Percentiles rank a stretch among this genome's conserved stretches.
Conservation (phyloP, 2,329 filamentous ascomycete species). For the Calonectria ilicicola region DNA sequence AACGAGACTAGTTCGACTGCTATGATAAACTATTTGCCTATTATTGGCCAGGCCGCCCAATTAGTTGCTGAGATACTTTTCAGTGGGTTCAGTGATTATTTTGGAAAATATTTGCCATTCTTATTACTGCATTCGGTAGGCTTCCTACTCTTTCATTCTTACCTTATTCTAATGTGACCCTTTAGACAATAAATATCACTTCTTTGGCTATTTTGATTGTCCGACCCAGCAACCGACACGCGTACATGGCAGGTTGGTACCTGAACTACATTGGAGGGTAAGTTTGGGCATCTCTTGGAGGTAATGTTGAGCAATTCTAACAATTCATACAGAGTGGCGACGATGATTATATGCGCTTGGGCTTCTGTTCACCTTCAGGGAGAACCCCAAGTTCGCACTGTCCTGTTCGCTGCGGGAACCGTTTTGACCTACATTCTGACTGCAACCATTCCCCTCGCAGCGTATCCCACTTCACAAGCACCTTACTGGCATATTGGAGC, state of each 20-base stretch:
- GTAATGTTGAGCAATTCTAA: neutral
- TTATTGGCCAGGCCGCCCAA: slow-evolving; percentile 17
- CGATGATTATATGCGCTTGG: slow-evolving; percentile 23
- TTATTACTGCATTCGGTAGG: slow-evolving; percentile 17
- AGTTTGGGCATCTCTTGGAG: neutral
- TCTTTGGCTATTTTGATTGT: slow-evolving; percentile 23
- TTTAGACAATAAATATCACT: slow-evolving; percentile 22
- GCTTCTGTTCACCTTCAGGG: slow-evolving; percentile 13
- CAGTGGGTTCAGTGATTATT: slow-evolving; percentile 19
- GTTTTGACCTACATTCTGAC: slow-evolving; percentile 12
- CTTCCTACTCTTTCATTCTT: neutral
- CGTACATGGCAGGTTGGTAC: slow-evolving; percentile 24
- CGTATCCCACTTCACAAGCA: slow-evolving; percentile 14
- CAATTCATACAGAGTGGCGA: neutral
- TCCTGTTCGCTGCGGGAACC: slow-evolving; percentile 20
- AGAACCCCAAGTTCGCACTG: slow-evolving; percentile 21
- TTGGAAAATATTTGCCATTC: slow-evolving; percentile 17
- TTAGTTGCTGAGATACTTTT: slow-evolving; percentile 18
- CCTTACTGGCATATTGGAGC: slow-evolving; percentile 22
- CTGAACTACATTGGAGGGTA: slow-evolving; percentile 26
- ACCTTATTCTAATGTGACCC: neutral
- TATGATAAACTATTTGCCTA: slow-evolving; percentile 23
- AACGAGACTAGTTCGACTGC: neutral
- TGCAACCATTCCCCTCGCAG: slow-evolving; percentile 13
- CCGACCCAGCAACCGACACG: slow-evolving; percentile 6